Evolutionary conservation across 305 asterid genomes (phyloP).

Genomic region (Fraxinus dipetala): DNA sequence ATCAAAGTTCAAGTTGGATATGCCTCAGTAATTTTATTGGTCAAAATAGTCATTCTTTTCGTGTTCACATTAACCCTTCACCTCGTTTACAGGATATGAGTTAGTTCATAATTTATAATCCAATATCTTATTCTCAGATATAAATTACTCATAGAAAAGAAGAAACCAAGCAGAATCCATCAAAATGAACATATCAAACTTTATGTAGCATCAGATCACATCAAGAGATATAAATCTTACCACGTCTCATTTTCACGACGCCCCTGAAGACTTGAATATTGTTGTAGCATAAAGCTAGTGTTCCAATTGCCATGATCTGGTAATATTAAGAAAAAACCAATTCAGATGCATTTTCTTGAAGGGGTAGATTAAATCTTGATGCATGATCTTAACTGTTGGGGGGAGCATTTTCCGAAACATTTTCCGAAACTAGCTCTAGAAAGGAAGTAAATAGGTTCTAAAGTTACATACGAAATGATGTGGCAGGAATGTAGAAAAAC

Average conservation of each 20-base stretch:
- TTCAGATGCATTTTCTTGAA: slow-evolving; percentile 23
- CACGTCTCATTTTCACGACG: slow-evolving; percentile 96
- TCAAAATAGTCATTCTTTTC: not conserved
- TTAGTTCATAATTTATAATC: not conserved
- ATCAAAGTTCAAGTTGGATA: not conserved
- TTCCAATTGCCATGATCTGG: slow-evolving; percentile 98
- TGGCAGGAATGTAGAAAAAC: not conserved
- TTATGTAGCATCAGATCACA: slow-evolving; percentile 14
- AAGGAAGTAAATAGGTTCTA: not conserved
- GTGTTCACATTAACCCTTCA: not conserved
- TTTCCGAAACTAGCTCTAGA: not conserved
- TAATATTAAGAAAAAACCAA: slow-evolving; percentile 12
- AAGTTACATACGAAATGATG: not conserved
- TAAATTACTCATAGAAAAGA: not conserved
- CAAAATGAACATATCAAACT: slow-evolving; percentile 9
- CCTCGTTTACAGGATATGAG: not conserved
- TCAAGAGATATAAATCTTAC: slow-evolving; percentile 43
- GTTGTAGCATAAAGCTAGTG: slow-evolving; percentile 91
- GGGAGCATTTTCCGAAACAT: not conserved
- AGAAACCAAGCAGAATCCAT: not conserved
- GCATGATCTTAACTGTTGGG: not conserved
- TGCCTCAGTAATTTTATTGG: not conserved
- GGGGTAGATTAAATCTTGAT: not conserved
- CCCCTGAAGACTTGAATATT: slow-evolving; percentile 87
- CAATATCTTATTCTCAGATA: not conserved